Conservation (phyloP, 1,284 basidiomycete species). For the Cutaneotrichosporon spelunceum region DNA sequence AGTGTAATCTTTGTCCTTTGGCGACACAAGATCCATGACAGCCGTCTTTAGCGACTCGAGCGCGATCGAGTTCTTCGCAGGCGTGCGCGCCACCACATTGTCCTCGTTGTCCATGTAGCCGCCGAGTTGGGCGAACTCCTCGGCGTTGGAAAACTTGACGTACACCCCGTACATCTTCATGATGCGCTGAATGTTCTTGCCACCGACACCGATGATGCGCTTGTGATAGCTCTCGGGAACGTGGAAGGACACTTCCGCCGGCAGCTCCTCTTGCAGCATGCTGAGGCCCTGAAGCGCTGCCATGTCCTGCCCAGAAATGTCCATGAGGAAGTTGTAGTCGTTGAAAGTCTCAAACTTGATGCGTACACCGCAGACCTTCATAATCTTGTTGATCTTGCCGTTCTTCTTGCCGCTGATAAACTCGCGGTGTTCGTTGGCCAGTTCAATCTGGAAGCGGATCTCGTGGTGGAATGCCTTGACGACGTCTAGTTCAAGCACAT, state of each 20-base stretch:
- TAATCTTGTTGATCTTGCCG: conserved; percentile 97
- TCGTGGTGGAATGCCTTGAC: conserved; percentile 90
- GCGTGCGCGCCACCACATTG: conserved; percentile 95
- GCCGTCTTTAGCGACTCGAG: conserved; percentile 92
- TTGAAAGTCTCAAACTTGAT: conserved; percentile 99
- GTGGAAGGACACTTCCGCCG: conserved; percentile 98
- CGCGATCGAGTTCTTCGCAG: conserved; percentile 95
- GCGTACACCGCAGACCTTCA: conserved; percentile 92
- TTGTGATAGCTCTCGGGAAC: conserved; percentile 98
- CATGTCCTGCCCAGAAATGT: conserved; percentile 76
- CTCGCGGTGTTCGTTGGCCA: conserved; percentile 95
- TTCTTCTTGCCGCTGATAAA: conserved; percentile 99
- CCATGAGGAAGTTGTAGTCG: conserved; percentile 98
- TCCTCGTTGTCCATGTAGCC: conserved; percentile 98
- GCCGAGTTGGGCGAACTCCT: conserved; percentile 91
- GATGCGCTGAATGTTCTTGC: conserved; percentile 96
- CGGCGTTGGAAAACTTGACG: conserved; percentile 98
- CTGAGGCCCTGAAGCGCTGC: conserved; percentile 83
- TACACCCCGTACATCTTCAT: conserved; percentile 99
- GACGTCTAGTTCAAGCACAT: conserved; percentile 85
- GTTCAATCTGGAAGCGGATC: conserved; percentile 96
- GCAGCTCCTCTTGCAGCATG: conserved; percentile 90
- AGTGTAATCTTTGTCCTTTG: conserved; percentile 69
- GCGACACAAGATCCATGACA: conserved; percentile 95
- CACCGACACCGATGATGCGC: conserved; percentile 97